Conservation (phyloP, 23 red algal species). For the Gracilaria domingensis region DNA sequence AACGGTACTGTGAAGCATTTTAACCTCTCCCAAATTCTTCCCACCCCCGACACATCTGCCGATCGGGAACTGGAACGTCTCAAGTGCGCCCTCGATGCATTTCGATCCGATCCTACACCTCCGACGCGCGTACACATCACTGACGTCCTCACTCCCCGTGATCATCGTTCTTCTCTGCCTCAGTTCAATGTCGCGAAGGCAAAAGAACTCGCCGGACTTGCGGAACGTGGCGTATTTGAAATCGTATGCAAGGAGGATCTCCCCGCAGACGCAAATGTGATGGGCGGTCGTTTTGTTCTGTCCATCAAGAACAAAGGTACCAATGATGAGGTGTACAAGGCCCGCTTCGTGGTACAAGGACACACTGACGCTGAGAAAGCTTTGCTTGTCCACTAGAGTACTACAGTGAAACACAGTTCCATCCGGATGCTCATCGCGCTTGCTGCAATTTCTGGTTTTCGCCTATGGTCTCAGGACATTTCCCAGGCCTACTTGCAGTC, state of each 20-base stretch:
- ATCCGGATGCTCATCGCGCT: not conserved
- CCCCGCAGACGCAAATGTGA: not conserved
- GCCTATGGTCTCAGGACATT: conserved; percentile 9
- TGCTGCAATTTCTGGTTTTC: conserved; percentile 8
- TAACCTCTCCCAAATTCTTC: not conserved
- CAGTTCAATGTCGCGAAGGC: not conserved
- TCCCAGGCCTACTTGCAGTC: conserved; percentile 9
- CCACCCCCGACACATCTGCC: not conserved
- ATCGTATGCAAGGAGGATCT: not conserved
- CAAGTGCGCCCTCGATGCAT: not conserved
- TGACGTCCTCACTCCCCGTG: not conserved
- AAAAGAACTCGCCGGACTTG: not conserved
- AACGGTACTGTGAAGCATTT: not conserved
- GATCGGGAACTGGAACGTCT: not conserved
- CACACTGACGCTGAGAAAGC: not conserved
- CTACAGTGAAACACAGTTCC: conserved; percentile 3
- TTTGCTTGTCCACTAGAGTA: not conserved
- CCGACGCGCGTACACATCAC: no score
- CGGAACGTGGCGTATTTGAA: not conserved
- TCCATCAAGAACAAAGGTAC: conserved; percentile 23
- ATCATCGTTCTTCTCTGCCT: not conserved
- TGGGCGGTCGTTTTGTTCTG: not conserved
- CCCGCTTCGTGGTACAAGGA: conserved; percentile 7
- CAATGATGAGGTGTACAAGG: conserved; percentile 31
- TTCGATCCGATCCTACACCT: not conserved